phyloP scores from a whole-genome alignment of 129 eudicot genomes.

The Centaurea solstitialis region DNA sequence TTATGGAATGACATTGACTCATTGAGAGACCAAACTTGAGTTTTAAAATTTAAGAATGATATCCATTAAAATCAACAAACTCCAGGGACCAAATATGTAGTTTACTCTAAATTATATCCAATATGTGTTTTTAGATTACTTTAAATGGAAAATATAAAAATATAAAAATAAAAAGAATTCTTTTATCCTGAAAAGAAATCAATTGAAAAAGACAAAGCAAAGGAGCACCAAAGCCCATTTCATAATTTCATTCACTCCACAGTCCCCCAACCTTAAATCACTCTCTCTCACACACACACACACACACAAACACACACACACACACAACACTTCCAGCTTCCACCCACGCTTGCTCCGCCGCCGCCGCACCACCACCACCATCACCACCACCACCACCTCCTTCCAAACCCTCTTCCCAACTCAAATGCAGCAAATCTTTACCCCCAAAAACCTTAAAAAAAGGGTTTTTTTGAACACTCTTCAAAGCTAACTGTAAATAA shows the following conservation, averaged over 20 bases:
- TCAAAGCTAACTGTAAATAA: slow-evolving; percentile 23
- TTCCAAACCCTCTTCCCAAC: slow-evolving; percentile 16
- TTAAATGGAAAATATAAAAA: neutral
- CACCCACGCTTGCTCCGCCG: slow-evolving; percentile 31
- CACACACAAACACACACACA: slow-evolving; percentile 8
- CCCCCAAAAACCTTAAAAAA: slow-evolving; percentile 6
- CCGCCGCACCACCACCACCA: slow-evolving; percentile 22
- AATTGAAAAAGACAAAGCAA: slow-evolving; percentile 9
- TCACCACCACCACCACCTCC: slow-evolving; percentile 15
- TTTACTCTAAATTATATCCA: neutral
- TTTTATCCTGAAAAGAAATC: slow-evolving; percentile 22
- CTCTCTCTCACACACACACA: slow-evolving; percentile 15
- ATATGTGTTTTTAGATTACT: neutral
- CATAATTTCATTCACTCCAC: slow-evolving; percentile 15
- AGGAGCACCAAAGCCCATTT: slow-evolving; percentile 11
- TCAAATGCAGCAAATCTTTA: slow-evolving; percentile 27
- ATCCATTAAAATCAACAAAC: too few relatives aligned
- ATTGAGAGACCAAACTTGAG: too few relatives aligned
- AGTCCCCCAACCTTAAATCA: slow-evolving; percentile 12
- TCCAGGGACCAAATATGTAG: too few relatives aligned
- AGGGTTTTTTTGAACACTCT: slow-evolving; percentile 12
- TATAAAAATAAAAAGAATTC: neutral
- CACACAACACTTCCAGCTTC: neutral
- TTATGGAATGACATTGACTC: too few relatives aligned
- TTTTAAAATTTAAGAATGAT: too few relatives aligned